Base-by-base conservation (phyloP, 1,139 yeast species). In the Meyerozyma athensensis region DNA sequence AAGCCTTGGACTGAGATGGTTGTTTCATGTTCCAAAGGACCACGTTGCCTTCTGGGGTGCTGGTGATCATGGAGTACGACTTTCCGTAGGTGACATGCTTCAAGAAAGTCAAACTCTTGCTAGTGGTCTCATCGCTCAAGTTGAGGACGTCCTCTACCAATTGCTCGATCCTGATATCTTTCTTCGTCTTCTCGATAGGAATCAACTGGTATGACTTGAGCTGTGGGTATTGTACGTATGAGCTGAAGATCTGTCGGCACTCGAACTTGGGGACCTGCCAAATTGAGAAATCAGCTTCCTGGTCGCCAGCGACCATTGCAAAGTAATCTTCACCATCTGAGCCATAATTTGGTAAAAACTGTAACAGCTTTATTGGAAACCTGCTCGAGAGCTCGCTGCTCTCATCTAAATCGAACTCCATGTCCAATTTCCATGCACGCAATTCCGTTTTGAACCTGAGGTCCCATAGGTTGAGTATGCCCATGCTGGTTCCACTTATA, bases 391-490 rank as follows among this genome's bases (percentile, higher is more conserved):
- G 28, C 17, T 37, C 40, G 4, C 43, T 43, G 9, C 43, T 41
- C 8, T 43, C 39, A 4, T 42, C 47, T 14, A 45, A 43, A 10
- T 69, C 60, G 12, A 68, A 65, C 12, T 69, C 71, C 34, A 83
- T 37, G 14, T 42, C 38, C 2, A 56, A 66, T 6, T 72, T 71
- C 80, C 89, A 85, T 1, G 81, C 65, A 43, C 75, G 80, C 20
- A 86, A 64, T 34, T 75, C 61, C 0, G 83, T 47, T 28, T 68
- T 69, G 54, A 87, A 86, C 39, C 96, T 65, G 32, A 85, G 49
- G 57, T 90, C 97, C 95, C 96, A 89, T 16, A 92, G 58, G 43
- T 79, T 79, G 22, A 92, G 55, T 1, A 81, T 62, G 1, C 97
- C 97, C 33, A 72, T 73, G 1, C 75, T 65, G 0, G 97, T 86